These are phyloP conservation scores for Myriosclerotinia scirpicola DNA, from an alignment of 2,329 filamentous ascomycete genomes.

Conservation along the genomic window DNA sequence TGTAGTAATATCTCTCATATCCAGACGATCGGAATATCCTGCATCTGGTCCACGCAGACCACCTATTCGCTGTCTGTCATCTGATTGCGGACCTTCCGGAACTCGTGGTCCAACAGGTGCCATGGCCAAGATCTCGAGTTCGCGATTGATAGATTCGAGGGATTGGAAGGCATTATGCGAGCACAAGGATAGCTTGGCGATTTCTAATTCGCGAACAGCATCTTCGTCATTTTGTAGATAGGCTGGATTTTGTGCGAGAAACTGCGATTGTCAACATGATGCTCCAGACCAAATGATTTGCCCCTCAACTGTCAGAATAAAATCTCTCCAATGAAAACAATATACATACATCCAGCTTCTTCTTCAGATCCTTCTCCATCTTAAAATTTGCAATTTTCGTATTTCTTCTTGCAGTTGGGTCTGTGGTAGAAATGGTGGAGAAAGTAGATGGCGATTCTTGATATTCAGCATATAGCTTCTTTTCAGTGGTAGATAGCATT, in stretches of 20 bases:
- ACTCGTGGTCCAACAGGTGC: conserved; percentile 57
- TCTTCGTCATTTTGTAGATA: conserved; percentile 77
- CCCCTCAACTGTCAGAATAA: neutral
- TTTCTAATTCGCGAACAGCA: conserved; percentile 72
- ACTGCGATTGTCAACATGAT: conserved; percentile 45
- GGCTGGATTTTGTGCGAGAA: conserved; percentile 58
- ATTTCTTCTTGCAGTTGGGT: conserved; percentile 70
- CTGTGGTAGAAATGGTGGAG: conserved; percentile 63
- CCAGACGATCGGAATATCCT: conserved; percentile 71
- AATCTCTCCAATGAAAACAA: conserved; percentile 33
- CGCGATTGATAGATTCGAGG: conserved; percentile 83
- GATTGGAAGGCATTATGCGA: conserved; percentile 80
- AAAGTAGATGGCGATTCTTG: conserved; percentile 71
- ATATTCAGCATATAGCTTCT: conserved; percentile 70
- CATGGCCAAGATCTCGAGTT: conserved; percentile 76
- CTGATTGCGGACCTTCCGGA: conserved; percentile 46
- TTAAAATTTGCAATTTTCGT: conserved; percentile 84
- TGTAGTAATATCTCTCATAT: conserved; percentile 57
- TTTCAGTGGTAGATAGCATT: conserved; percentile 64
- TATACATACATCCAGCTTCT: conserved; percentile 68
- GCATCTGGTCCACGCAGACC: conserved; percentile 41
- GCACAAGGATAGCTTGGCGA: conserved; percentile 71
- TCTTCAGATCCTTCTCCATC: conserved; percentile 81
- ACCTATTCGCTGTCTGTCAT: conserved; percentile 49
- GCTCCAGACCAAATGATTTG: neutral